Conservation (phyloP, 441 rosid genomes). For the Aleurites moluccanus region DNA sequence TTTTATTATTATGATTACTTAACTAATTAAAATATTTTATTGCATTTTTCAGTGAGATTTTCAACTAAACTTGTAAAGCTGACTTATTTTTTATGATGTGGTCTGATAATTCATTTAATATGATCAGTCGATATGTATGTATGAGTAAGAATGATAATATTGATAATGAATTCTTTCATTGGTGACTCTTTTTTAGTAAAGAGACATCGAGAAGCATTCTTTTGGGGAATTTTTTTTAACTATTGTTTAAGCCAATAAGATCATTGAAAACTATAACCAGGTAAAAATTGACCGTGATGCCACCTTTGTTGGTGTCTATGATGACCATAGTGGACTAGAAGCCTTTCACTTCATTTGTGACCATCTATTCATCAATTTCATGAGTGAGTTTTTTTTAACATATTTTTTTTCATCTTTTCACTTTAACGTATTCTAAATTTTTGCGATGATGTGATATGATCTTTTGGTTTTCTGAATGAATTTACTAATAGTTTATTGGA, state of each 20-base stretch:
- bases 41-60: too few relatives aligned
- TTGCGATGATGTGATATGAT: not conserved
- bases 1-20: too few relatives aligned
- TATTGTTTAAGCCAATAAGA: constrained; percentile 79
- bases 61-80: too few relatives aligned
- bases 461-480: not conserved
- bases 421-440: not conserved
- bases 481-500: not conserved
- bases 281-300: constrained; percentile 71
- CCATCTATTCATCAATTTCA: constrained; percentile 71
- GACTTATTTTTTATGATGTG: too few relatives aligned
- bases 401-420: not conserved
- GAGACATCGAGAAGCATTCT: too few relatives aligned
- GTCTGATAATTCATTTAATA: too few relatives aligned
- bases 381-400: too few relatives aligned
- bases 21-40: too few relatives aligned
- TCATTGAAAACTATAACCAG: constrained; percentile 80
- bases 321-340: constrained; percentile 95
- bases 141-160: too few relatives aligned
- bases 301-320: constrained; percentile 82
- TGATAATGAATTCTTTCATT: too few relatives aligned
- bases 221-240: constrained; percentile 81
- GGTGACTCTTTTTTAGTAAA: too few relatives aligned
- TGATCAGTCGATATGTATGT: too few relatives aligned
- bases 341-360: constrained; percentile 74